phyloP scores from a whole-genome alignment of 768 basidiomycete species.

The Neoboletus brunneissimus region DNA sequence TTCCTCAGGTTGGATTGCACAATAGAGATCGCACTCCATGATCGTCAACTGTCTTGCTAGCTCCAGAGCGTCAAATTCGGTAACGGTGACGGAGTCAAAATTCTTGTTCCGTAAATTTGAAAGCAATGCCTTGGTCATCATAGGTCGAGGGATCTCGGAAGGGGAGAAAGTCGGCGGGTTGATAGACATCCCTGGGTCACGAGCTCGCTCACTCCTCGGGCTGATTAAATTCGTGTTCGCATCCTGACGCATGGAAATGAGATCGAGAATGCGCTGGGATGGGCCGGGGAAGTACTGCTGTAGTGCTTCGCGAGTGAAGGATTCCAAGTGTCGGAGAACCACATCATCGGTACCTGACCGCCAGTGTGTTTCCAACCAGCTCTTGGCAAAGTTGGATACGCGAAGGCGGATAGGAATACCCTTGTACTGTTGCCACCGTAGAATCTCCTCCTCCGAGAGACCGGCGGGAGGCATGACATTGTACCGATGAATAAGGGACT shows the following conservation, averaged over 20 bases:
- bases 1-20: slow-evolving; percentile 84
- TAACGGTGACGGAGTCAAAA: slow-evolving; percentile 60
- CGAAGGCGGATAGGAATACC: slow-evolving; percentile 87
- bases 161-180: slow-evolving; percentile 52
- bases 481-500: slow-evolving; percentile 77
- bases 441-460: slow-evolving; percentile 56
- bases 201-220: slow-evolving; percentile 59
- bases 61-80: slow-evolving; percentile 93
- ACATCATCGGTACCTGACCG: slow-evolving; percentile 67
- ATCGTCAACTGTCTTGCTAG: slow-evolving; percentile 91
- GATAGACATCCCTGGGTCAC: slow-evolving; percentile 73
- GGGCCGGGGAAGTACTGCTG: slow-evolving; percentile 62
- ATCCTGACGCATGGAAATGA: slow-evolving; percentile 55
- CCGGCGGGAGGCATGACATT: slow-evolving; percentile 67
- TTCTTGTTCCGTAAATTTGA: slow-evolving; percentile 63
- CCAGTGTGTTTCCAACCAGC: slow-evolving; percentile 94
- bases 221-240: slow-evolving; percentile 48
- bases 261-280: slow-evolving; percentile 69
- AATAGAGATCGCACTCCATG: slow-evolving; percentile 88
- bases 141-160: slow-evolving; percentile 79
- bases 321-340: slow-evolving; percentile 53
- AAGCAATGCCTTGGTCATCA: slow-evolving; percentile 78
- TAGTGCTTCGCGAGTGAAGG: slow-evolving; percentile 63
- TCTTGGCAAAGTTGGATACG: slow-evolving; percentile 90
- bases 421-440: slow-evolving; percentile 83